Evolutionary conservation across 2,329 filamentous ascomycete genomes (phyloP).

Genomic region (Didymella exigua): DNA sequence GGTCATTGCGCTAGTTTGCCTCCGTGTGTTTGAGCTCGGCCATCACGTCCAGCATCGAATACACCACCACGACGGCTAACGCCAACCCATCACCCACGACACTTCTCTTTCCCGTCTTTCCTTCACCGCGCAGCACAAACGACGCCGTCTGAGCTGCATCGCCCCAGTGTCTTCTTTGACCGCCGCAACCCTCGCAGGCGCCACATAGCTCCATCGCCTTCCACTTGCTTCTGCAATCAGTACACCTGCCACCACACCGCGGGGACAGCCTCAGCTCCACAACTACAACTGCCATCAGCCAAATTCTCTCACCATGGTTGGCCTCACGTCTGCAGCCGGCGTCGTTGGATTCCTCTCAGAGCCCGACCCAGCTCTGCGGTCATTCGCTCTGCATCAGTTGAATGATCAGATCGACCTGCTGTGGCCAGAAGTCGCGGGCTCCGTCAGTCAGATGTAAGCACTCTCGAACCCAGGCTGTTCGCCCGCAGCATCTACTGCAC

Average conservation of each 20-base stretch:
- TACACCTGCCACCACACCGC: conserved; percentile 31
- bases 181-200: conserved; percentile 35
- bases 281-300: conserved; percentile 16
- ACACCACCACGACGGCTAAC: conserved; percentile 35
- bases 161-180: conserved; percentile 19
- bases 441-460: conserved; percentile 88
- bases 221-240: conserved; percentile 41
- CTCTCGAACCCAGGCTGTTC: not conserved
- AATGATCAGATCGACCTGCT: conserved; percentile 96
- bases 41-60: conserved; percentile 36
- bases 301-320: conserved; percentile 69
- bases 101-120: conserved; percentile 39
- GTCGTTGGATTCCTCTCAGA: conserved; percentile 95
- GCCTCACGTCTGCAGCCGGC: conserved; percentile 90
- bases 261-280: conserved; percentile 19
- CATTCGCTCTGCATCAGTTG: conserved; percentile 92
- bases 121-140: conserved; percentile 31
- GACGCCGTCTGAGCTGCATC: conserved; percentile 20
- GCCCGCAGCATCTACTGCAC: not conserved
- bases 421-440: conserved; percentile 95
- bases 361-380: conserved; percentile 90
- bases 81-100: conserved; percentile 40
- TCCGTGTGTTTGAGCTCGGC: conserved; percentile 26
- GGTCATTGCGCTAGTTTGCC: conserved; percentile 19
- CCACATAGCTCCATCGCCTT: conserved; percentile 46